Conservation (phyloP, 169 alveolate species). For the Plasmodium gaboni region DNA sequence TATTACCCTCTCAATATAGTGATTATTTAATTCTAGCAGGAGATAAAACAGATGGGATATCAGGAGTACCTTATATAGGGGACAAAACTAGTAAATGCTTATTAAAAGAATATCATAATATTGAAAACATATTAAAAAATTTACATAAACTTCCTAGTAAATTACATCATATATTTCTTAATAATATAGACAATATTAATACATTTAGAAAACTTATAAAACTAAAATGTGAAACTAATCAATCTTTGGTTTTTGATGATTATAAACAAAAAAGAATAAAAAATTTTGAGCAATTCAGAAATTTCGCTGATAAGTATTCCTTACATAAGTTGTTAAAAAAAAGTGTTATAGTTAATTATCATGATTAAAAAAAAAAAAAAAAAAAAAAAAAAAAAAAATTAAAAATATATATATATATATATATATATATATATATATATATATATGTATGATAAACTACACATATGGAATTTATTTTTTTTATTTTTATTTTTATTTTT, state of each 20-base stretch:
- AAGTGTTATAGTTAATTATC: constrained; percentile 28
- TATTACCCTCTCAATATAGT: constrained; percentile 64
- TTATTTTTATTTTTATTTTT: not conserved
- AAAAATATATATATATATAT: constrained; percentile 1
- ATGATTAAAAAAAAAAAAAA: not conserved
- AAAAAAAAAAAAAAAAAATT: not conserved
- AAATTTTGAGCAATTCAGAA: constrained; percentile 44
- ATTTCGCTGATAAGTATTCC: constrained; percentile 48
- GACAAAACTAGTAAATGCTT: constrained; percentile 85
- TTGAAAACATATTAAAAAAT: constrained; percentile 70
- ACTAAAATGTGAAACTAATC: constrained; percentile 77
- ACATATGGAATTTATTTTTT: not conserved
- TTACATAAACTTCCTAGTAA: constrained; percentile 37
- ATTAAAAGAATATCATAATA: constrained; percentile 77
- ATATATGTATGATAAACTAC: not conserved
- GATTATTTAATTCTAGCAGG: constrained; percentile 86
- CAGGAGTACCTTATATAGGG: constrained; percentile 87
- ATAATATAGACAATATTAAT: constrained; percentile 53
- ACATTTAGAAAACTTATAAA: constrained; percentile 78
- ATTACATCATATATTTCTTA: constrained; percentile 26
- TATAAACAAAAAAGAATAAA: constrained; percentile 49
- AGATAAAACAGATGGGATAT: constrained; percentile 84
- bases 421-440: not conserved
- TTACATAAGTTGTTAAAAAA: constrained; percentile 50
- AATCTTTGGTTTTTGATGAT: constrained; percentile 36